Evolutionary conservation across 129 eudicot genomes (phyloP).

Genomic region (Saposhnikovia divaricata): DNA sequence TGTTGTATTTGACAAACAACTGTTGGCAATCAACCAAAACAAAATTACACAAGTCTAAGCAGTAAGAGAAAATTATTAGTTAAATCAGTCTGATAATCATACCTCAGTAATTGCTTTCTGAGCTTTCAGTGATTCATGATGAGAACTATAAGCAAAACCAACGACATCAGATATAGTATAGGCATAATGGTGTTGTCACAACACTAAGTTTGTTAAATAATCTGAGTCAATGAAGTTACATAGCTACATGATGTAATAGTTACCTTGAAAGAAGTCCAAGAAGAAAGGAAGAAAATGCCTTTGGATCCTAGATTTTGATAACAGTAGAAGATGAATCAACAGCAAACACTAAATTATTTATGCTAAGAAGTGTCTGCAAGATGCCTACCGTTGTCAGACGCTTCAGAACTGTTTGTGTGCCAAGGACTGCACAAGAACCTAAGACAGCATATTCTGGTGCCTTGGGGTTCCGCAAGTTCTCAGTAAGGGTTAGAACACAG

Average conservation of each 20-base stretch:
- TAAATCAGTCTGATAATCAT: slow-evolving; percentile 15
- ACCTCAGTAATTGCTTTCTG: slow-evolving; percentile 99
- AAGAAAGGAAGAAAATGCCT: slow-evolving; percentile 79
- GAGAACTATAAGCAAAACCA: slow-evolving; percentile 50
- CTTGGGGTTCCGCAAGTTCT: slow-evolving; percentile 57
- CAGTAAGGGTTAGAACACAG: slow-evolving; percentile 57
- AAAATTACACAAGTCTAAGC: slow-evolving; percentile 9
- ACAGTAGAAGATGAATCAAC: slow-evolving; percentile 6
- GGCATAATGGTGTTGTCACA: slow-evolving; percentile 4
- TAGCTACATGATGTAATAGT: slow-evolving; percentile 5
- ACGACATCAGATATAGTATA: slow-evolving; percentile 8
- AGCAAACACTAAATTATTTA: background rate
- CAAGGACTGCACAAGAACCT: slow-evolving; percentile 92
- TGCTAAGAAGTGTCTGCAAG: slow-evolving; percentile 1
- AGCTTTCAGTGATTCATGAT: slow-evolving; percentile 84
- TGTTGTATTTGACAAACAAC: slow-evolving; percentile 97
- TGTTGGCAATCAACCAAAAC: slow-evolving; percentile 26
- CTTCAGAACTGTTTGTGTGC: slow-evolving; percentile 84
- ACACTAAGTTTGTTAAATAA: background rate
- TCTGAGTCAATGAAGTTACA: slow-evolving; percentile 4
- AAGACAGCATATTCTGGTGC: slow-evolving; percentile 76
- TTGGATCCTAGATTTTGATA: slow-evolving; percentile 47
- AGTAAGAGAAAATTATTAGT: slow-evolving; percentile 3
- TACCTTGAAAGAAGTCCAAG: slow-evolving; percentile 87
- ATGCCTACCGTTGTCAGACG: slow-evolving; percentile 72